A percentile compares a stretch with the other conserved stretches of the same genome.
These are phyloP conservation scores for Nicotiana rustica DNA, from an alignment of 305 asterid genomes.

Conservation along the genomic window DNA sequence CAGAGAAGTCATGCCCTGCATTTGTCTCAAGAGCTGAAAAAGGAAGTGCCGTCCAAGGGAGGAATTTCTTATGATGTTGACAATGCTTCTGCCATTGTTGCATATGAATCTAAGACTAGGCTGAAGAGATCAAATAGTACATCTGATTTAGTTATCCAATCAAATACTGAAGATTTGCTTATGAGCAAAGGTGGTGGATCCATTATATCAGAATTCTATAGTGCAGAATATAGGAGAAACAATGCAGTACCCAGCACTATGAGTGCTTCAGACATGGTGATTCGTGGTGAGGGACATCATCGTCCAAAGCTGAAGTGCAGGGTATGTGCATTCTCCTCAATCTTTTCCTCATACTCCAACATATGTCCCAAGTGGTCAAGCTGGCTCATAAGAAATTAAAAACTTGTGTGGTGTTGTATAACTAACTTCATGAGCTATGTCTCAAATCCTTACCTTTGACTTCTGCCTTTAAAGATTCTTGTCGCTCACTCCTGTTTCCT, in stretches of 20 bases:
- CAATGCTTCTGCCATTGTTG: slow-evolving; percentile 46
- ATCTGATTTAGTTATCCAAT: slow-evolving; percentile 68
- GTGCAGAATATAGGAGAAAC: slow-evolving; percentile 57
- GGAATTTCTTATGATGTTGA: slow-evolving; percentile 48
- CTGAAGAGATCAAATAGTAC: slow-evolving; percentile 94
- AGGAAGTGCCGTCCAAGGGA: slow-evolving; percentile 44
- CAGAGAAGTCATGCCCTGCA: slow-evolving; percentile 35
- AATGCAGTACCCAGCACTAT: slow-evolving; percentile 51
- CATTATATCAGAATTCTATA: slow-evolving; percentile 79
- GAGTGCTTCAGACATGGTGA: slow-evolving; percentile 67
- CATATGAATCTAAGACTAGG: slow-evolving; percentile 61
- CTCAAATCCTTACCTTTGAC: slow-evolving; percentile 32
- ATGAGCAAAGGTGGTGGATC: slow-evolving; percentile 56
- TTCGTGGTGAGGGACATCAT: slow-evolving; percentile 67
- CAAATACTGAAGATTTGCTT: slow-evolving; percentile 55
- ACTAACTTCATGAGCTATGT: not conserved
- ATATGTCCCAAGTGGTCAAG: slow-evolving; percentile 20
- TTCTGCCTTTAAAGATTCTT: slow-evolving; percentile 12
- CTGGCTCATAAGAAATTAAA: slow-evolving; percentile 26
- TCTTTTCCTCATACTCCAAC: slow-evolving; percentile 34
- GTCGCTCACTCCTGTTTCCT: slow-evolving; percentile 16
- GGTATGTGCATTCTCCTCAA: slow-evolving; percentile 55
- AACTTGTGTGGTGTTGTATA: slow-evolving; percentile 10
- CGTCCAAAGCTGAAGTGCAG: slow-evolving; percentile 84
- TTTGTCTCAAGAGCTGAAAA: slow-evolving; percentile 48